Percentiles rank a stretch among this genome's conserved stretches.
phyloP scores from a whole-genome alignment of 2,329 filamentous ascomycete genomes.

The Zymoseptoria crescenta region DNA sequence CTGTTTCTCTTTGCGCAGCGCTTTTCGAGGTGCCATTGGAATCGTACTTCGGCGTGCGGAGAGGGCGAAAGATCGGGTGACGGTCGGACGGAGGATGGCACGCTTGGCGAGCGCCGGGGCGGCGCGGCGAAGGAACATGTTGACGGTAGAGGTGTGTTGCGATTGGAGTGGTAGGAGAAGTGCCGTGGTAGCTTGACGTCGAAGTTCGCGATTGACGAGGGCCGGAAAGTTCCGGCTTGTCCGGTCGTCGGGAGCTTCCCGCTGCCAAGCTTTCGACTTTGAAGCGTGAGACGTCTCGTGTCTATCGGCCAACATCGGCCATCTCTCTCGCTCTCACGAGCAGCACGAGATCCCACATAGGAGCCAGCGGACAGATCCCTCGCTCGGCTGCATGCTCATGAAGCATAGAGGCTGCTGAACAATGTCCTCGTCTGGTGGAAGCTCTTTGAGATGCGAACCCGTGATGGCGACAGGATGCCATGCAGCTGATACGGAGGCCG shows the following conservation, averaged over 20 bases:
- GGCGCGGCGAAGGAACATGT: constrained; percentile 43
- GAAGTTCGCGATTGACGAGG: background rate
- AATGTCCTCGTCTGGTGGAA: no score
- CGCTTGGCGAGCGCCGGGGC: constrained; percentile 41
- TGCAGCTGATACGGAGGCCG: no score
- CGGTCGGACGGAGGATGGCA: constrained; percentile 33
- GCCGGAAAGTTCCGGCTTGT: background rate
- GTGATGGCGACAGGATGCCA: no score
- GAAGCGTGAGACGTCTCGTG: no score
- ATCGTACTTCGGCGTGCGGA: constrained; percentile 41
- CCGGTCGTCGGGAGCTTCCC: background rate
- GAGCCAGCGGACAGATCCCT: no score
- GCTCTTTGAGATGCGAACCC: no score
- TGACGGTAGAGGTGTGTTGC: constrained; percentile 8
- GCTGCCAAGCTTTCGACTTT: background rate
- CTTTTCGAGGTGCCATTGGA: constrained; percentile 11
- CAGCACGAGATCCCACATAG: background rate
- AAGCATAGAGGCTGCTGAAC: no score
- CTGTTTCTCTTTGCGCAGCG: constrained; percentile 8
- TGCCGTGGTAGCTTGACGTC: background rate
- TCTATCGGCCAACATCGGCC: background rate
- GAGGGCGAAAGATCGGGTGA: constrained; percentile 41
- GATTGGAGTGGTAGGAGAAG: background rate
- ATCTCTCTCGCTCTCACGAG: background rate
- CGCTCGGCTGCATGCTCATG: no score